A percentile compares a stretch with the other conserved stretches of the same genome.
Evolutionary conservation across 495 filamentous ascomycete species (phyloP).

Genomic region (Penicillium argentinense): DNA sequence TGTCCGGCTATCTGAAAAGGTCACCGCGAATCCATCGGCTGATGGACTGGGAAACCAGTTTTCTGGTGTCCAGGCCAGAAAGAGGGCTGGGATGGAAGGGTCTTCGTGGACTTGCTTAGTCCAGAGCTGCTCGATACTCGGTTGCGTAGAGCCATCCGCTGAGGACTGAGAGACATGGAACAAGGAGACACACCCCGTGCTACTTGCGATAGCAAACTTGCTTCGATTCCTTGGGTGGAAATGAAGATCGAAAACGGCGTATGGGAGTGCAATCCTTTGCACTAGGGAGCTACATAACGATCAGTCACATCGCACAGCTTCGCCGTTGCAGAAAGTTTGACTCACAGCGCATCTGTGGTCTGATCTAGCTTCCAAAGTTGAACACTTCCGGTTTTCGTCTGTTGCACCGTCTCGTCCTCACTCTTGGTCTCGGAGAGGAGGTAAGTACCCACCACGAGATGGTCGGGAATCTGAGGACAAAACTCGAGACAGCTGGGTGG

Average conservation of each 20-base stretch:
- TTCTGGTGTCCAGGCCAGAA: constrained; percentile 68
- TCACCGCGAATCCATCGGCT: constrained; percentile 58
- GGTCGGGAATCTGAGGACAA: constrained; percentile 60
- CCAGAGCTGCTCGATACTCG: constrained; percentile 32
- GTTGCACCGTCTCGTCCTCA: constrained; percentile 35
- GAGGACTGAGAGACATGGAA: constrained; percentile 42
- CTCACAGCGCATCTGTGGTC: constrained; percentile 51
- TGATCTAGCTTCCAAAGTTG: constrained; percentile 59
- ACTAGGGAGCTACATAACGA: constrained; percentile 28
- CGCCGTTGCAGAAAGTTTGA: neutral
- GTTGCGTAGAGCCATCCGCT: neutral
- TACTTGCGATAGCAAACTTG: constrained; percentile 69
- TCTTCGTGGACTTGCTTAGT: constrained; percentile 45
- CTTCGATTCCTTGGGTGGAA: constrained; percentile 63
- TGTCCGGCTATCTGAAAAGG: constrained; percentile 64
- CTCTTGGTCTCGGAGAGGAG: constrained; percentile 56
- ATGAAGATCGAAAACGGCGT: constrained; percentile 81
- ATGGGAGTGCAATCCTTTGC: constrained; percentile 54
- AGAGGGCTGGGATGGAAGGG: constrained; percentile 61
- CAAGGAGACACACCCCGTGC: constrained; percentile 65
- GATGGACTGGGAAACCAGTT: constrained; percentile 30
- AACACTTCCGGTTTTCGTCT: constrained; percentile 71
- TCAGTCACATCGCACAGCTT: neutral
- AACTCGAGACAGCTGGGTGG: constrained; percentile 89
- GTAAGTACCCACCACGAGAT: constrained; percentile 87